Evolutionary conservation across 75 land plant genomes (phyloP), one percentile per base, ranked within the genome.

Genomic region (Cryptomeria japonica): DNA sequence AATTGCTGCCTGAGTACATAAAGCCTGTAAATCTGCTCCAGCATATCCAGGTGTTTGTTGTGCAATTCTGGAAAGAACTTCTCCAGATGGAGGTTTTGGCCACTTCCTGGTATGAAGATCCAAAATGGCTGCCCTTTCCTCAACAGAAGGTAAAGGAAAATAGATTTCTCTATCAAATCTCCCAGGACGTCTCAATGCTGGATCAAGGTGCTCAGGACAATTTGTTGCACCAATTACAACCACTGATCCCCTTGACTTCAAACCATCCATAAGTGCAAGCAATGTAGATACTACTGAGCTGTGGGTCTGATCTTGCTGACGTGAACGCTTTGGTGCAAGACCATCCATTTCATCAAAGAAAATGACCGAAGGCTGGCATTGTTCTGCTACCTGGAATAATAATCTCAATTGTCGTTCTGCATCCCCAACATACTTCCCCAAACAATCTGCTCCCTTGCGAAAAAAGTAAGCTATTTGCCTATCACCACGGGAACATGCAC

Each of bases 281-380:
- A 98, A 87, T 55, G 99, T 98, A 38, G 99, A 96, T 32, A 98
- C 99, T 83, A 98, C 99, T 37, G 99, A 96, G 87, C 90, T 95
- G 84, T 98, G 99, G 13, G 99, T 98, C 78, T 98, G 99, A 92
- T 98, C 99, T 88, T 97, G 99, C 84, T 92, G 91, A 89, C 92
- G 91, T 56, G 97, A 93, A 13, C 99, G 92, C 15, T 90, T 87
- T 53, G 99, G 99, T 83, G 99, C 99, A 87, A 98, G 92, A 22
- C 99, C 99, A 93, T 98, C 99, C 86, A 98, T 98, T 86, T 98
- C 99, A 93, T 98, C 99, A 91, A 98, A 98, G 85, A 98, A 98
- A 32, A 98, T 98, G n/a, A 98, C 96, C 19, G 99, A 96, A 79
- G 99, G 99, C 86, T 98, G 99, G 88, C 91, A 94, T 87, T 90